These are phyloP conservation scores for Astrephomene gubernaculifera DNA, from an alignment of 139 green algal species.

Conservation along the genomic window DNA sequence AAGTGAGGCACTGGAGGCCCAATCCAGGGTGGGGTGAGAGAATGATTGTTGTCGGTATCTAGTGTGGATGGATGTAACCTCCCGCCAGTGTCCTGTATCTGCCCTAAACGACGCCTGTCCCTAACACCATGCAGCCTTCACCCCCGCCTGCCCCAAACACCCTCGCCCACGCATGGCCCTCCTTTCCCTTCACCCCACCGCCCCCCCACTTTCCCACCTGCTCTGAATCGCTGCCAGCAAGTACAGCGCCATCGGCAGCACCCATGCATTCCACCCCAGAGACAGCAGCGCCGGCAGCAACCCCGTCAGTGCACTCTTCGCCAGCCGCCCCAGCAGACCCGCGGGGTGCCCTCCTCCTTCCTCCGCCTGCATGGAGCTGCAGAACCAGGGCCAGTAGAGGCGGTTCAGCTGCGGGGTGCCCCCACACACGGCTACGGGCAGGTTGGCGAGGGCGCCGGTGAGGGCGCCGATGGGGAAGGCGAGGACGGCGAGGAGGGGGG, in stretches of 20 bases:
- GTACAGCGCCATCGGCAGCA: constrained; percentile 33
- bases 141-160: too few species aligned
- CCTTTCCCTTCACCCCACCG: not conserved
- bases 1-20: too few species aligned
- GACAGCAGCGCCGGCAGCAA: constrained; percentile 32
- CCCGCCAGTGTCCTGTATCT: too few species aligned
- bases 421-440: constrained; percentile 31
- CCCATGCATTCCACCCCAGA: constrained; percentile 38
- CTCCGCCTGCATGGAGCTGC: not conserved
- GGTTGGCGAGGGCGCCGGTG: constrained; percentile 32
- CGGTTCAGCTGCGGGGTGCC: constrained; percentile 12
- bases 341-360: too few species aligned
- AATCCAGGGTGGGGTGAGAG: too few species aligned
- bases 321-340: not conserved
- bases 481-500: constrained; percentile 24
- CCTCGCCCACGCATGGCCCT: not conserved
- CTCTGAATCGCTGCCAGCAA: constrained; percentile 24
- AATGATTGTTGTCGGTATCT: too few species aligned
- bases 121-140: too few species aligned
- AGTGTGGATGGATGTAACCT: too few species aligned
- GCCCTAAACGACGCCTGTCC: too few species aligned
- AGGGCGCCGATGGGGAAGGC: constrained; percentile 34
- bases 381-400: constrained; percentile 44
- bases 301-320: constrained; percentile 16
- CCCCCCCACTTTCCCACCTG: constrained; percentile 4